phyloP scores from a whole-genome alignment of 1,284 basidiomycete species.

The Hymenochaete sp. region DNA sequence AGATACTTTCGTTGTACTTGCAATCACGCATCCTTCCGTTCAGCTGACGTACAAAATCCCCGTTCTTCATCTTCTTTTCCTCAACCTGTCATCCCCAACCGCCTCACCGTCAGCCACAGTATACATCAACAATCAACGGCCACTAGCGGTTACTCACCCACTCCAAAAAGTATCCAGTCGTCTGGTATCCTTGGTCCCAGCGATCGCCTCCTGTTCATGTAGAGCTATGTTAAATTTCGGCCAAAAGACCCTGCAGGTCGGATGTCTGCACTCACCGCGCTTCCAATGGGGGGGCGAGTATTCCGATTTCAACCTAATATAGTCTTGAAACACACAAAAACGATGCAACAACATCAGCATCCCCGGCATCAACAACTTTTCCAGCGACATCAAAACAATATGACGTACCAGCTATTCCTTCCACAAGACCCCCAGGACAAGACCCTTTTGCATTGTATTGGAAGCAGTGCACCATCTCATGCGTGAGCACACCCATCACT shows the following conservation, averaged over 20 bases:
- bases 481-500: constrained; percentile 54
- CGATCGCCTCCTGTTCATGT: no score
- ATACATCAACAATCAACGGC: not conserved
- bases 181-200: constrained; percentile 68
- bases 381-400: not conserved
- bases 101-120: not conserved
- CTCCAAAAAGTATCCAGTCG: constrained; percentile 62
- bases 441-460: constrained; percentile 53
- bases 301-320: constrained; percentile 51
- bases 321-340: constrained; percentile 38
- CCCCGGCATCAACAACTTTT: not conserved
- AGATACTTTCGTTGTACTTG: constrained; percentile 42
- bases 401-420: constrained; percentile 59
- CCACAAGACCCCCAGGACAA: constrained; percentile 59
- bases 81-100: constrained; percentile 27
- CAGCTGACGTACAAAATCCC: constrained; percentile 44
- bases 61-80: constrained; percentile 37
- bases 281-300: constrained; percentile 62
- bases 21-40: constrained; percentile 45
- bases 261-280: no score
- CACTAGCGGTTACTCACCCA: constrained; percentile 35
- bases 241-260: no score
- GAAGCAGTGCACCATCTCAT: constrained; percentile 68
- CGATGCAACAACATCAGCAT: not conserved
- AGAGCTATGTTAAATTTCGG: no score